Percentiles rank a stretch among this genome's conserved stretches.
Conservation (phyloP, 208 protist genomes). For the Leishmania mexicana region DNA sequence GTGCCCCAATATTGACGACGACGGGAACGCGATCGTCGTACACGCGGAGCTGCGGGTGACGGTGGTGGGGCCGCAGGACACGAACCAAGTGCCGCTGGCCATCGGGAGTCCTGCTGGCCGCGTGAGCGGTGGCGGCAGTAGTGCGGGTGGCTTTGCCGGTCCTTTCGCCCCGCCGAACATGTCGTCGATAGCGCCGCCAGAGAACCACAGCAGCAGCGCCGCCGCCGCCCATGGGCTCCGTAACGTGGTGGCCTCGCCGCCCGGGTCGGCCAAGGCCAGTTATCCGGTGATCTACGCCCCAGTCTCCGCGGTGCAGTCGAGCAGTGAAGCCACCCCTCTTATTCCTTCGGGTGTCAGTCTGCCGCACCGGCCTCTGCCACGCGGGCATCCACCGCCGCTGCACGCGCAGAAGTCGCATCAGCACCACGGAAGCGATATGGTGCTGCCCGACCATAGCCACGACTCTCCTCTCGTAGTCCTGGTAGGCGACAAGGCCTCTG, state of each 20-base stretch:
- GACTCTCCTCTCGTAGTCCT: conserved; percentile 3
- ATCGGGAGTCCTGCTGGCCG: conserved; percentile 1
- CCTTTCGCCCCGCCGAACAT: background rate
- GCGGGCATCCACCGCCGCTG: background rate
- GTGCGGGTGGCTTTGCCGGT: background rate
- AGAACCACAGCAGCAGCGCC: conserved; percentile 4
- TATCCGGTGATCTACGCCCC: background rate
- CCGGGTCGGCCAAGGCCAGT: background rate
- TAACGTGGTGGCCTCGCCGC: background rate
- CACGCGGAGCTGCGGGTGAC: conserved; percentile 50
- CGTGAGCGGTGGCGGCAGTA: background rate
- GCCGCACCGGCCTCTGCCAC: background rate
- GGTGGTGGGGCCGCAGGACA: conserved; percentile 42
- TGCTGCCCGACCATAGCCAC: background rate
- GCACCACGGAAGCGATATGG: background rate
- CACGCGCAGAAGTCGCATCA: background rate
- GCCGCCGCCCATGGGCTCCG: background rate
- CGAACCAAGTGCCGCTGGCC: conserved; percentile 10
- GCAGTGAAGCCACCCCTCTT: background rate
- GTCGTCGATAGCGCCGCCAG: background rate
- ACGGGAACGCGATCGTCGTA: conserved; percentile 29
- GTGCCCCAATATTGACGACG: conserved; percentile 7
- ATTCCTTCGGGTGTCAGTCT: background rate
- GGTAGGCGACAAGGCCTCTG: background rate
- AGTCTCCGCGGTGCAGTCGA: background rate